A percentile compares a stretch with the other conserved stretches of the same genome.
These are phyloP conservation scores for Colletotrichum melonis DNA, from an alignment of 2,329 filamentous ascomycete species.

Conservation along the genomic window DNA sequence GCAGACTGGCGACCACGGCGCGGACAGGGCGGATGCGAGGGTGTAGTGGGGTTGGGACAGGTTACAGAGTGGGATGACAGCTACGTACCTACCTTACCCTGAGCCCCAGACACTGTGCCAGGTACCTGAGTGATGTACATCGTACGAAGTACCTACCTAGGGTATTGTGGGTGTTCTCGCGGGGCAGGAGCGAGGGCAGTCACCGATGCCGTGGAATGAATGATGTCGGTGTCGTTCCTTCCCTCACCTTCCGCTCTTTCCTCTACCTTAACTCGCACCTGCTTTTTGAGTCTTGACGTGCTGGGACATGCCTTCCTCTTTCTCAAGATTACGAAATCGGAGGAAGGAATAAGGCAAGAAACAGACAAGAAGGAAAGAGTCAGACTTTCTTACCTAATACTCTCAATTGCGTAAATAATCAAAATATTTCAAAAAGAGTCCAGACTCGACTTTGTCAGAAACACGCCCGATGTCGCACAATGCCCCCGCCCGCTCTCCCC, in stretches of 20 bases:
- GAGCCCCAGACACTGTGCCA: background rate
- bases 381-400: background rate
- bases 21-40: constrained; percentile 19
- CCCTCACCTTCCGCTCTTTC: background rate
- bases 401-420: background rate
- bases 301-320: background rate
- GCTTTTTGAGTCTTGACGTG: too few relatives aligned
- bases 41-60: constrained; percentile 32
- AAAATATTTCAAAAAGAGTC: background rate
- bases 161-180: background rate
- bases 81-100: background rate
- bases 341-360: background rate
- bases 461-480: constrained; percentile 5
- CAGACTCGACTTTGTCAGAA: background rate
- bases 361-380: background rate
- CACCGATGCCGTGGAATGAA: constrained; percentile 24
- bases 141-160: background rate
- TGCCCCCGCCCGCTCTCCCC: too few relatives aligned
- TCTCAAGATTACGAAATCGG: background rate
- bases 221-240: constrained; percentile 21
- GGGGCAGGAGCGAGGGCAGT: constrained; percentile 20
- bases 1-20: background rate
- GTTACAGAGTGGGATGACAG: constrained; percentile 25
- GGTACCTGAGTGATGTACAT: background rate
- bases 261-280: background rate